Evolutionary conservation across 331 rosid species (phyloP), one percentile per base, ranked within the genome.

Genomic region (Rosa hybrid): DNA sequence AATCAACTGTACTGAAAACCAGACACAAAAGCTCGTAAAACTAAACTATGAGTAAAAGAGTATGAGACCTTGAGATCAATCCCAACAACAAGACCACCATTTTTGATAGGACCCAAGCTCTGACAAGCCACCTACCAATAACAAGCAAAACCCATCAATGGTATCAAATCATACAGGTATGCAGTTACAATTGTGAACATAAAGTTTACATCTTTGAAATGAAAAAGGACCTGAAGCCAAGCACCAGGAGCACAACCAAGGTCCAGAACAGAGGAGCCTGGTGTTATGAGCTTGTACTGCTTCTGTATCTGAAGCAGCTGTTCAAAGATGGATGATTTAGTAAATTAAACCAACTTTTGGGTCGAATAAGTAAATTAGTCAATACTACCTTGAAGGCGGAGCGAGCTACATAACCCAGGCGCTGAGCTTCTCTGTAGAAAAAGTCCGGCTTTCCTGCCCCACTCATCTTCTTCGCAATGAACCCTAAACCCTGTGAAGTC

Each of bases 171-270:
- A 25, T n/a, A 11, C 6, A 34, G 1, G 8, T 12, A 54, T n/a
- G 30, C 5, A 59, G 18, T 53, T 0, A 18, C 3, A 27, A 20
- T 48, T 30, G 18, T 20, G 78, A 1, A 73, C 12, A 30, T 7
- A 67, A n/a, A 65, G 73, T 7, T 49, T 20, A 39, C 14, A 77
- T 49, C 72, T 71, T 83, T 45, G 72, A 74, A 41, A 56, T 16
- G 20, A 54, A 78, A 51, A 72, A 0, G 41, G 20, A 91, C 95
- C 91, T 89, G 99, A 65, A 95, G 98, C 97, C 98, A 96, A 60
- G 94, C 92, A 54, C 97, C 99, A 51, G 98, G 99, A 71, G 99
- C 98, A 65, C 97, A 96, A 0, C 99, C 99, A 38, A 96, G 96
- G 87, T 93, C 99, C 9, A 93, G 90, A 83, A 96, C 91, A 42